Base-by-base conservation (phyloP, 257 asterid genomes). In the Ophiorrhiza pumila region DNA sequence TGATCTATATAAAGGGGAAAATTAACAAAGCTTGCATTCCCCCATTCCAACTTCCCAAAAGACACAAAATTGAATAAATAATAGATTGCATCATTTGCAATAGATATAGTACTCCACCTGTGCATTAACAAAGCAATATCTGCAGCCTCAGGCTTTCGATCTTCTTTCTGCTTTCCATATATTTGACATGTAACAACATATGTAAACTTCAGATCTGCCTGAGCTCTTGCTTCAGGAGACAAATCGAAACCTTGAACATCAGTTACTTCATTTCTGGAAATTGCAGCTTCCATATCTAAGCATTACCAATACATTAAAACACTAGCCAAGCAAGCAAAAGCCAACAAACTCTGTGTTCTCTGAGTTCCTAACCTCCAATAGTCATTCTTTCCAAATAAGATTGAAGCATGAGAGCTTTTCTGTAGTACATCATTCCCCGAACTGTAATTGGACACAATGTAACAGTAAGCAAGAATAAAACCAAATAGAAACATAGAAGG, bases 351-450 rank as follows among this genome's bases (percentile, higher is more conserved):
- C 12, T 17, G 43, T 39, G 52, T 65, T 56, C 64, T 64, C 56
- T 31, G 46, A 39, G 63, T 76, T 49, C 58, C 95, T 80, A 75
- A 95, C 99, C 99, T 85, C 92, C 91, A 78, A 74, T 46, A 15
- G 83, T 79, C 80, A 84, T 81, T 79, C 82, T 77, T 79, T 95
- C 99, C 80, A 95, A 78, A 85, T 88, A 89, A 13, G 95, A 84
- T 86, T 95, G 97, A 77, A 95, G 99, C 93, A 95, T 87, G 67
- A 95, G 89, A 57, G 99, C 99, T 81, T 95, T 95, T 83, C 99
- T 84, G 80, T 95, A 95, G 88, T 95, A 95, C 99, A 95, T 95
- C 98, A 95, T 95, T 72, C 99, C 99, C 69, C 99, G 96, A 72
- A 95, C 99, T 95, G 90, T 77, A 82, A 35, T 52, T 57, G 55